A percentile compares a stretch with the other conserved stretches of the same genome.
phyloP scores from a whole-genome alignment of 2,329 filamentous ascomycete species.

The Pleomassaria siparia region DNA sequence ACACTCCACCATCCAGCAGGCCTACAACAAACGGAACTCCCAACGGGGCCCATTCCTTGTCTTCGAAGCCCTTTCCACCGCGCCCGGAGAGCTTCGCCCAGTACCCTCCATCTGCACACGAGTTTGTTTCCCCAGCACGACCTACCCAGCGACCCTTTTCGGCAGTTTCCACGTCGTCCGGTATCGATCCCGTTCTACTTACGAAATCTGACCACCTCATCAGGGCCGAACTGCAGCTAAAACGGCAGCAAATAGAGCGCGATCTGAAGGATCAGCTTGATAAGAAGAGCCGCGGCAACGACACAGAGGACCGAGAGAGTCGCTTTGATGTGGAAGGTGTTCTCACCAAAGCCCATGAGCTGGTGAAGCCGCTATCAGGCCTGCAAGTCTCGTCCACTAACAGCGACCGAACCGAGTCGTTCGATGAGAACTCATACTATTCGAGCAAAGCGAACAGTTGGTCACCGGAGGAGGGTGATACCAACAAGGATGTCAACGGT shows the following conservation, averaged over 20 bases:
- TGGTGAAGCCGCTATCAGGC: conserved; percentile 70
- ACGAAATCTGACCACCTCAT: conserved; percentile 84
- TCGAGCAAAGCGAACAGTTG: conserved; percentile 88
- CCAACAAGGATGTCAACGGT: conserved; percentile 25
- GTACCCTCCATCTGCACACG: conserved; percentile 22
- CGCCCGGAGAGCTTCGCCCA: conserved; percentile 34
- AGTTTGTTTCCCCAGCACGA: conserved; percentile 23
- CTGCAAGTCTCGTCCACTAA: conserved; percentile 58
- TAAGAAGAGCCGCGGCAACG: conserved; percentile 54
- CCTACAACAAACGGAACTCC: conserved; percentile 34
- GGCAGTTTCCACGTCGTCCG: conserved; percentile 56
- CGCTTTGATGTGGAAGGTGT: conserved; percentile 47
- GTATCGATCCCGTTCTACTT: conserved; percentile 80
- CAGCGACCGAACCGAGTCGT: conserved; percentile 73
- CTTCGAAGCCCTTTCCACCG: conserved; percentile 29
- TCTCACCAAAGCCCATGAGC: conserved; percentile 63
- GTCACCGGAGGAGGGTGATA: conserved; percentile 51
- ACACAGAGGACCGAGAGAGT: conserved; percentile 51
- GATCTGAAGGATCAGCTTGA: conserved; percentile 76
- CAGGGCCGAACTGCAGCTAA: conserved; percentile 76
- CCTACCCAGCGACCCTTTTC: conserved; percentile 35
- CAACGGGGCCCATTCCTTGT: conserved; percentile 23
- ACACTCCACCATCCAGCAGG: conserved; percentile 16
- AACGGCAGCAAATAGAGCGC: conserved; percentile 79
- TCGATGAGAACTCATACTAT: conserved; percentile 94